phyloP scores from a whole-genome alignment of 164 flowering plant genomes.

The Echeveria elegans region DNA sequence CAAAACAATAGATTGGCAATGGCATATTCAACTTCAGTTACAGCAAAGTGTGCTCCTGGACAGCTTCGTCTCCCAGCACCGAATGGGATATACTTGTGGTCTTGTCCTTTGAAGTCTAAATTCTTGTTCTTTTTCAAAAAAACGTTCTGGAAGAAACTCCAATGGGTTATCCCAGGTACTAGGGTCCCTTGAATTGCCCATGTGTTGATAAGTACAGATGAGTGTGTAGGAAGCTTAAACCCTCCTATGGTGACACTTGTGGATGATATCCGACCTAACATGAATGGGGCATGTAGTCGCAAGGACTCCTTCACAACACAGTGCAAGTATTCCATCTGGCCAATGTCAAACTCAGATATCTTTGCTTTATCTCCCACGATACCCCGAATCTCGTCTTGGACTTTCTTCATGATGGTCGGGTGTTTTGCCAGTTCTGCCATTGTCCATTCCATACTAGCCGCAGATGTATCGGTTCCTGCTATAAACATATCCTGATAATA shows the following conservation, averaged over 20 bases:
- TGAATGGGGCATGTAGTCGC: constrained; percentile 7
- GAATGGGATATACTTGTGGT: constrained; percentile 3
- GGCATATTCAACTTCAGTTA: constrained; percentile 5
- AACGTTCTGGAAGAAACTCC: constrained; percentile 9
- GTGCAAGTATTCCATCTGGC: constrained; percentile 11
- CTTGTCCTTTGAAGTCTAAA: constrained; percentile 6
- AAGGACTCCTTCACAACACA: constrained; percentile 11
- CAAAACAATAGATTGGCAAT: constrained; percentile 9
- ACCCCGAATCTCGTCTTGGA: constrained; percentile 10
- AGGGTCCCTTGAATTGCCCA: constrained; percentile 11
- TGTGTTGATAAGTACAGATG: not conserved
- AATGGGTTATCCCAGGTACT: constrained; percentile 7
- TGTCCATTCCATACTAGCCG: constrained; percentile 11
- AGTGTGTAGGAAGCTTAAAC: constrained; percentile 1
- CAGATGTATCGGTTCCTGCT: constrained; percentile 11
- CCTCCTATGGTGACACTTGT: not conserved
- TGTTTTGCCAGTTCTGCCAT: constrained; percentile 12
- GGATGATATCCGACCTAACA: not conserved
- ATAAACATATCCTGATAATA: constrained; percentile 11
- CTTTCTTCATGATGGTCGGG: constrained; percentile 6
- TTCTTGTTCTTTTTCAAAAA: not conserved
- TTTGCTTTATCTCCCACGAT: constrained; percentile 9
- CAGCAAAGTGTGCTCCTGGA: constrained; percentile 6
- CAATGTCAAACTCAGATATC: constrained; percentile 5
- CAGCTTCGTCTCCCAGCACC: constrained; percentile 8